Conservation (phyloP, 768 basidiomycete species). For the Boletellus sp. region DNA sequence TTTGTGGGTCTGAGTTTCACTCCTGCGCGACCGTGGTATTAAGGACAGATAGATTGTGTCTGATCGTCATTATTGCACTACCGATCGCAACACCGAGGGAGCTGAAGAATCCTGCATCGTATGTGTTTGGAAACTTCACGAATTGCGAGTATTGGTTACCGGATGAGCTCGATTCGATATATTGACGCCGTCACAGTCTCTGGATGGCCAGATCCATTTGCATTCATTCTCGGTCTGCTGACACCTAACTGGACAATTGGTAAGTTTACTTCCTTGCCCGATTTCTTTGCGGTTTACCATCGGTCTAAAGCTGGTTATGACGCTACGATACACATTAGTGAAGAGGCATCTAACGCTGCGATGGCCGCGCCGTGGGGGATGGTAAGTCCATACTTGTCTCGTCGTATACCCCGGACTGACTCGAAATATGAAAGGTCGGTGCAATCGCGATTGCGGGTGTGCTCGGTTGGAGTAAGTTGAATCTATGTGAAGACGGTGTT, state of each 20-base stretch:
- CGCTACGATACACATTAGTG: constrained; percentile 47
- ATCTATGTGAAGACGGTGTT: neutral
- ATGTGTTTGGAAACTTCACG: constrained; percentile 57
- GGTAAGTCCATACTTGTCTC: constrained; percentile 24
- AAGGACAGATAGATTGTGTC: constrained; percentile 10
- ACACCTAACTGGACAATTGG: constrained; percentile 44
- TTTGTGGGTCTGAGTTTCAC: constrained; percentile 20
- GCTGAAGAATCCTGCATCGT: constrained; percentile 54
- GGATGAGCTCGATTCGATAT: neutral
- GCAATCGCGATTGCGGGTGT: constrained; percentile 44
- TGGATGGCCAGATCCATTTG: constrained; percentile 42
- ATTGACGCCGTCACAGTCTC: constrained; percentile 24
- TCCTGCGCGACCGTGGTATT: neutral
- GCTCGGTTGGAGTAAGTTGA: constrained; percentile 39
- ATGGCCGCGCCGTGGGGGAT: constrained; percentile 56
- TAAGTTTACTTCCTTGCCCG: neutral
- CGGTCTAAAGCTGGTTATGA: constrained; percentile 38
- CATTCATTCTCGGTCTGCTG: constrained; percentile 46
- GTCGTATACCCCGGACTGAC: neutral
- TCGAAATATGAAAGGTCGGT: constrained; percentile 13
- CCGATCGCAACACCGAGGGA: constrained; percentile 60
- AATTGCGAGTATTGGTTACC: constrained; percentile 40
- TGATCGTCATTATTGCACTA: constrained; percentile 48
- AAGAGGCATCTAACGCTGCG: constrained; percentile 52
- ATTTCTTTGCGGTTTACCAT: neutral